Base-by-base conservation (phyloP, 306 rosid genomes). In the Styphnolobium japonicum region DNA sequence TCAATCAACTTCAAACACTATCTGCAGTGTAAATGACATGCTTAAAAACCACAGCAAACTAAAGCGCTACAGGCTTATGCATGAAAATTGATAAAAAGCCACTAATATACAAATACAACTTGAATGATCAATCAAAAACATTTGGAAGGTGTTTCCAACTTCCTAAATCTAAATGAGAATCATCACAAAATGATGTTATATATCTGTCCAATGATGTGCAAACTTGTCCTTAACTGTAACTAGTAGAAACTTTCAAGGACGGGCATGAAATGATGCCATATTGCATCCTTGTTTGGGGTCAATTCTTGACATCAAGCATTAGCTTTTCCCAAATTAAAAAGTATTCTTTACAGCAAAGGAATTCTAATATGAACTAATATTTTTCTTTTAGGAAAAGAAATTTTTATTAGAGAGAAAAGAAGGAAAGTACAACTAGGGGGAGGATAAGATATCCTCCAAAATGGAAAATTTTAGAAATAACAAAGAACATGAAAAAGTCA, bases 111-210 rank as follows among this genome's bases (percentile, higher is more conserved):
- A n/a, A n/a, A n/a, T n/a, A n/a, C n/a, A n/a, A n/a, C n/a, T n/a
- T n/a, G n/a, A n/a, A n/a, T n/a, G n/a, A n/a, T n/a, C n/a, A 34
- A 72, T 53, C 68, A 69, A 69, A 81, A 67, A 16, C 81, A 75
- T 22, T 2, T 60, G 25, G 27, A 67, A 48, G 16, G 60, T 60
- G 10, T 29, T 69, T 52, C 67, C 23, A 49, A 82, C 62, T 22
- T 34, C 43, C 27, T 53, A 70, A 68, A 69, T n/a, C n/a, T n/a
- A 76, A 25, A 39, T 29, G 33, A 39, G 40, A 45, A 52, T 46
- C 10, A 55, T 36, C 19, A n/a, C n/a, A n/a, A n/a, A n/a, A 67
- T n/a, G 49, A 76, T 49, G 14, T n/a, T 33, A 68, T 72, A 75
- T 46, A 10, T 67, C 48, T 16, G 43, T 60, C 31, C 22, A 43